Conservation (phyloP, 169 alveolate species). For the Plasmodium billcollinsi region DNA sequence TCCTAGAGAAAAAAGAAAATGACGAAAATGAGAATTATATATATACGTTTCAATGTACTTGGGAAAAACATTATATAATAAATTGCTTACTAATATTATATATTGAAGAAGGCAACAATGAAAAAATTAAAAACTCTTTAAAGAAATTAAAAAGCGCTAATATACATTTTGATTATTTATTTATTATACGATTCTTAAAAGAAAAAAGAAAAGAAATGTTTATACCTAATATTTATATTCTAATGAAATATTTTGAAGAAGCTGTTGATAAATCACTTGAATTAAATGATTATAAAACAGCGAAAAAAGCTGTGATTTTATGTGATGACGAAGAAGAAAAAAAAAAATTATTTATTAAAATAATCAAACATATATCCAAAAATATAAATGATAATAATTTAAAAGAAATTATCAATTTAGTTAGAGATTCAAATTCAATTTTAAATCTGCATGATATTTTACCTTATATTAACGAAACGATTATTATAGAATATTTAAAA, state of each 20-base stretch:
- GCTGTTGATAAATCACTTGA: constrained; percentile 75
- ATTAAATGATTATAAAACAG: constrained; percentile 59
- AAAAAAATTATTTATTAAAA: constrained; percentile 75
- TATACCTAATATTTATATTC: constrained; percentile 70
- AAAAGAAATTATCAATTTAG: constrained; percentile 70
- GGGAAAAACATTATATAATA: constrained; percentile 70
- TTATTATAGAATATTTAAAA: constrained; percentile 58
- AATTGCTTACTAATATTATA: constrained; percentile 68
- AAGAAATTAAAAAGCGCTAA: constrained; percentile 53
- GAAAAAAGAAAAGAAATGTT: constrained; percentile 75
- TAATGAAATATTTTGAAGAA: constrained; percentile 77
- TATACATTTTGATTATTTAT: constrained; percentile 69
- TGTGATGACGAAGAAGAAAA: constrained; percentile 78
- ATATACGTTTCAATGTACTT: constrained; percentile 74
- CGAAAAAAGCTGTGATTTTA: constrained; percentile 65
- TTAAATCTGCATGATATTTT: constrained; percentile 71
- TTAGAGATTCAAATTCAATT: constrained; percentile 71
- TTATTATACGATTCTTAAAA: constrained; percentile 71
- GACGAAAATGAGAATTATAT: constrained; percentile 64
- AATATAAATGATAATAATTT: constrained; percentile 67
- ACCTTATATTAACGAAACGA: constrained; percentile 74
- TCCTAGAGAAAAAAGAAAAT: constrained; percentile 46
- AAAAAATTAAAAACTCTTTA: constrained; percentile 43
- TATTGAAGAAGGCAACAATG: constrained; percentile 69
- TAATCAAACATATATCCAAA: constrained; percentile 65